phyloP scores from a whole-genome alignment of 75 land plant genomes.

The Pinus albicaulis region DNA sequence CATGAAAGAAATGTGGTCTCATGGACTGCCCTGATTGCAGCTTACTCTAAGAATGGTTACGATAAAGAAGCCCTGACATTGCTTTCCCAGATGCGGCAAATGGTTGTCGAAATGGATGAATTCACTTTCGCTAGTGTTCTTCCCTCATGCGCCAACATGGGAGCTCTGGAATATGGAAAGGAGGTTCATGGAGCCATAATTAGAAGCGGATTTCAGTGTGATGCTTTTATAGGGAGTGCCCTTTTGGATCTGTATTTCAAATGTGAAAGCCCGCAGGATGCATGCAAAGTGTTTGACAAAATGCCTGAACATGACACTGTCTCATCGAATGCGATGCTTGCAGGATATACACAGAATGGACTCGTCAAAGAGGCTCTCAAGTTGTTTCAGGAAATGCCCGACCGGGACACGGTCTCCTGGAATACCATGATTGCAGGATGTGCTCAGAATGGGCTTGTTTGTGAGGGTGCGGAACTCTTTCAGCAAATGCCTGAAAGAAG shows the following conservation, averaged over 20 bases:
- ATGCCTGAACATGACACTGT: constrained; percentile 1
- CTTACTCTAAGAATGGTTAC: constrained; percentile 27
- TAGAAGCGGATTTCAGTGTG: neutral
- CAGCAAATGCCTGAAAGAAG: constrained; percentile 1
- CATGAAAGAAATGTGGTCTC: constrained; percentile 19
- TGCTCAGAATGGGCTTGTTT: neutral
- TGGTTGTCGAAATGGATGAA: neutral
- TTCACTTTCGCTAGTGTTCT: constrained; percentile 4
- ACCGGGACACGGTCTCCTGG: neutral
- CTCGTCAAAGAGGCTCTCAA: constrained; percentile 12
- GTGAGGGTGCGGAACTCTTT: neutral
- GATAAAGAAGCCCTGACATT: constrained; percentile 30
- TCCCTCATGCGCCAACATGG: constrained; percentile 1
- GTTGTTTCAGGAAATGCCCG: constrained; percentile 7
- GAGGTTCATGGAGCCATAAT: constrained; percentile 9
- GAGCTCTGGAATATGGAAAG: constrained; percentile 9
- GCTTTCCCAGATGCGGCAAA: constrained; percentile 12
- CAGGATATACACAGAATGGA: constrained; percentile 6
- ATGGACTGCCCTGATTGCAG: constrained; percentile 46
- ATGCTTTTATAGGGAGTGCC: neutral
- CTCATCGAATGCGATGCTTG: constrained; percentile 9
- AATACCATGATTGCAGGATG: neutral
- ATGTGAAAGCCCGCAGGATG: neutral
- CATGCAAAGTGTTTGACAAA: constrained; percentile 2
- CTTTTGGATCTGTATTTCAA: constrained; percentile 10